Percentiles rank a stretch among this genome's conserved stretches.
These are phyloP conservation scores for Rubus parviflorus DNA, from an alignment of 306 rosid genomes.

Conservation along the genomic window DNA sequence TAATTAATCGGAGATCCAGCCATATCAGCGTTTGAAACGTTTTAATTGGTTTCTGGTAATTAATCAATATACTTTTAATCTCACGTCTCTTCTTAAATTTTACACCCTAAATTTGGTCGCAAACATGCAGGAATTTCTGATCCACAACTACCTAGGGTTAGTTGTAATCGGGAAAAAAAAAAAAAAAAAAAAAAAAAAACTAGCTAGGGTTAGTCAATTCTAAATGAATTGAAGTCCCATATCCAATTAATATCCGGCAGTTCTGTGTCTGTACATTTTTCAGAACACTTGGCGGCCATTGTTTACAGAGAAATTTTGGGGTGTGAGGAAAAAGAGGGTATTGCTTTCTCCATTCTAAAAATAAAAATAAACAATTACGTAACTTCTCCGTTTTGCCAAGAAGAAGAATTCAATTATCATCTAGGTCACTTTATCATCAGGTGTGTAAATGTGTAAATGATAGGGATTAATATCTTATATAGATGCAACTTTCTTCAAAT, in stretches of 20 bases:
- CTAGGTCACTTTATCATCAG: conserved; percentile 2
- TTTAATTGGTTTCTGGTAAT: conserved; percentile 1
- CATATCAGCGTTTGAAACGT: neutral
- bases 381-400: neutral
- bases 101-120: conserved; percentile 5
- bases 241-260: neutral
- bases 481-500: neutral
- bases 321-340: neutral
- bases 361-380: neutral
- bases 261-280: too few relatives aligned
- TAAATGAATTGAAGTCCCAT: neutral
- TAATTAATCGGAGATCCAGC: neutral
- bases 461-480: too few relatives aligned
- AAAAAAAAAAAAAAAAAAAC: too few relatives aligned
- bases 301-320: neutral
- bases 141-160: too few relatives aligned
- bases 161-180: too few relatives aligned
- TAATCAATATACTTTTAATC: neutral
- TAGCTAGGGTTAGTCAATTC: too few relatives aligned
- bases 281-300: neutral
- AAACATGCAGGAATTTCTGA: neutral
- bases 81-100: neutral
- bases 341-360: neutral
- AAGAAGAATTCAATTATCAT: neutral
- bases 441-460: too few relatives aligned